Evolutionary conservation across 2,329 filamentous ascomycete species (phyloP).

Genomic region (Aspergillus caelatus): DNA sequence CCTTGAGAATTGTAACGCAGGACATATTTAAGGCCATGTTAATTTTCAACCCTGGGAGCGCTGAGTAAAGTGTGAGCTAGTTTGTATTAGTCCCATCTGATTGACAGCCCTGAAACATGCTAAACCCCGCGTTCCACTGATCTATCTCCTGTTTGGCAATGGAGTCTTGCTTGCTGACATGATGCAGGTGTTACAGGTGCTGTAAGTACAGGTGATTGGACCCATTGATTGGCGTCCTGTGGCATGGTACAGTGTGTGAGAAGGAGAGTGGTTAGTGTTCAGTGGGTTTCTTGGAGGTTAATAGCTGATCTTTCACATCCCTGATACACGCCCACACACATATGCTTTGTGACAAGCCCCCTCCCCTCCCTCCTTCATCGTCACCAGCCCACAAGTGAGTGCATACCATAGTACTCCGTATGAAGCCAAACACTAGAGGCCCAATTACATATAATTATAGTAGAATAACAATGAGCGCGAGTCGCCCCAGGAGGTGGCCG

Average conservation of each 20-base stretch:
- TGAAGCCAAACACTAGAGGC: not conserved
- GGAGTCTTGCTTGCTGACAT: not conserved
- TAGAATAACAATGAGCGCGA: not conserved
- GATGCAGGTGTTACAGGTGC: not conserved
- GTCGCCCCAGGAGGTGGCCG: not conserved
- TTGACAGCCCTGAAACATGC: slow-evolving; percentile 8
- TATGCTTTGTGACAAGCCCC: not conserved
- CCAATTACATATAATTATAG: not conserved
- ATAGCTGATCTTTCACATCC: not conserved
- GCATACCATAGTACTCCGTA: not conserved
- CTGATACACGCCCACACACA: not conserved
- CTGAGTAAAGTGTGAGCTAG: not conserved
- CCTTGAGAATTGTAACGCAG: not conserved
- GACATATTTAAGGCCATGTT: not conserved
- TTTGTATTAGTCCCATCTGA: not conserved
- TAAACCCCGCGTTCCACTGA: slow-evolving; percentile 9
- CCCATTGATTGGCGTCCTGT: not conserved
- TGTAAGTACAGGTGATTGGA: not conserved
- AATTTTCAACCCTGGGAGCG: not conserved
- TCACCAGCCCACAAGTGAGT: not conserved
- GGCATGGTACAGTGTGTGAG: not conserved
- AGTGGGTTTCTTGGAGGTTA: not conserved
- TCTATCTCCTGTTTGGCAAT: not conserved
- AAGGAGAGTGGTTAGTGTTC: not conserved
- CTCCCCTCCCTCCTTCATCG: no score